Base-by-base conservation (phyloP, 805 yeast species). In the Wickerhamomyces bisporus region DNA sequence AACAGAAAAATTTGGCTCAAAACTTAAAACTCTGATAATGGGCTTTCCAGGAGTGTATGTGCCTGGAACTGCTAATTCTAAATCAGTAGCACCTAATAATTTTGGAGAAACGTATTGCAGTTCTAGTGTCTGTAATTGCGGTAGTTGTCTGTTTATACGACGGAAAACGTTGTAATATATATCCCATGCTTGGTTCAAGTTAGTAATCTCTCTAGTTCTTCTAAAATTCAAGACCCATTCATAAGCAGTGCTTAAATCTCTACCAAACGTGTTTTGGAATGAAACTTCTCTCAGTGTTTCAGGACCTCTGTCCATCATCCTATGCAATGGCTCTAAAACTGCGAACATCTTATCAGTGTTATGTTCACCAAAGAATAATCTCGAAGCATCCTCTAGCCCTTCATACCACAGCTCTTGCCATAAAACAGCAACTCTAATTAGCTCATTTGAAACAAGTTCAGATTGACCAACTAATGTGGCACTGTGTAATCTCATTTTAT, bases 341-440 rank as follows among this genome's bases (percentile, higher is more conserved):
- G 86, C 80, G 61, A 86, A 85, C 98, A 93, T 93, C 59, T 86
- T 88, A 38, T 88, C 96, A 11, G 91, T 84, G 54, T 93, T 88
- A 50, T 87, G 93, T 45, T 93, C 98, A 26, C 94, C 96, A 61
- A 88, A 91, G 65, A 82, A 93, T 36, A 85, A 73, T 42, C 96
- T 71, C 3, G 96, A 88, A 0, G 98, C 98, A 65, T 93, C 96
- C 57, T 93, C 99, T 24, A 93, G 68, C 3, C 95, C 97, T 62
- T 91, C 98, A 50, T 88, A 89, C 98, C 99, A 93, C 57, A 84
- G 82, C 54, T 93, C 99, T 53, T 88, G 95, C 97, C 98, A 89
- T 43, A 93, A 63, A 4, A 91, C 96, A 1, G 98, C 96, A 14
- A 88, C 96, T 48, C 98, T 70, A 45, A 93, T 89, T 40, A 93